phyloP scores from a whole-genome alignment of 2,329 filamentous ascomycete genomes.

The Aspergillus proliferans region DNA sequence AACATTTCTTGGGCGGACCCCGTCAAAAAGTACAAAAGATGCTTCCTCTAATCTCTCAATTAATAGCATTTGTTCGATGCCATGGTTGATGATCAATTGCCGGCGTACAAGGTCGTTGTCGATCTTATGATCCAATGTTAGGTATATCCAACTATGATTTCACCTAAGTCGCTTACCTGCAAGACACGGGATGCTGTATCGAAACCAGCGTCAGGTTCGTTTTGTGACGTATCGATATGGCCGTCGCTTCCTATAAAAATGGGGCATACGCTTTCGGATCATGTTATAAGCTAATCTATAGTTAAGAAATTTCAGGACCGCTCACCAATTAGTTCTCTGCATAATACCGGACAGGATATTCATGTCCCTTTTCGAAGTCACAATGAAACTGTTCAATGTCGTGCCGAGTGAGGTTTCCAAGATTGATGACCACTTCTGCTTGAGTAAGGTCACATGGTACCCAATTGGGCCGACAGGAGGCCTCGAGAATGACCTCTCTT shows the following conservation, averaged over 20 bases:
- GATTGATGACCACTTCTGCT: conserved; percentile 76
- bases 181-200: conserved; percentile 76
- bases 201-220: conserved; percentile 67
- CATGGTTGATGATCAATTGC: conserved; percentile 73
- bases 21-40: conserved; percentile 61
- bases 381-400: conserved; percentile 69
- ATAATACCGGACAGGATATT: conserved; percentile 62
- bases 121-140: conserved; percentile 47
- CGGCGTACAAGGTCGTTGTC: conserved; percentile 72
- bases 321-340: conserved; percentile 49
- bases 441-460: conserved; percentile 65
- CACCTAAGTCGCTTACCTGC: conserved; percentile 38
- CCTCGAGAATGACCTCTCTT: conserved; percentile 61
- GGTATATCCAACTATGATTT: conserved; percentile 1
- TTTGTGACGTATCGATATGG: conserved; percentile 52
- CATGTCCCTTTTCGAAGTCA: conserved; percentile 70
- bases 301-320: conserved; percentile 2
- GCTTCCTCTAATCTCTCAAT: conserved; percentile 64
- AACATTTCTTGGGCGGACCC: conserved; percentile 61
- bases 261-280: conserved; percentile 42
- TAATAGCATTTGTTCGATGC: conserved; percentile 78
- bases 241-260: conserved; percentile 59
- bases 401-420: conserved; percentile 71
- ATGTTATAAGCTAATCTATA: neutral
- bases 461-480: conserved; percentile 82